Evolutionary conservation across 2,329 filamentous ascomycete species (phyloP), one percentile per base, ranked within the genome.

Genomic region (Diaporthe ilicicola): DNA sequence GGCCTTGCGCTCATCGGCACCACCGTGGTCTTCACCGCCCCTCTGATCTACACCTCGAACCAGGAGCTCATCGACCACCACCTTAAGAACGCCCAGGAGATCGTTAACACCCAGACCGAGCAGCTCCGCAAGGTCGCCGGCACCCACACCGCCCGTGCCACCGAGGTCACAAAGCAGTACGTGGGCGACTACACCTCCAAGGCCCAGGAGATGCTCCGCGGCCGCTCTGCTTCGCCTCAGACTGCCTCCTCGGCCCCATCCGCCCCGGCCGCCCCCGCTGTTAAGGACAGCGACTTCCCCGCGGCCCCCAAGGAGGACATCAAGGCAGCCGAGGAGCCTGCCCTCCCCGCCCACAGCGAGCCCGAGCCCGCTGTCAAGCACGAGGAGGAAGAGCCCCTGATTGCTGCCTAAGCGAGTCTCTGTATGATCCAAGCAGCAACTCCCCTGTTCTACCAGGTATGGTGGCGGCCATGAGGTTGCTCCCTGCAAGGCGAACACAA

Each of bases 51-150:
- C 82, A 86, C 85, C 75, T 85, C 85, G 76, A 93, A 93, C 86
- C 85, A 92, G 83, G 90, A 92, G 82, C 80, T 92, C 70, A 92
- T 93, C 76, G 91, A 93, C 77, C 80, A 85, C 74, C 87, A 92
- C 76, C 79, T 93, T 75, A 82, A 87, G 79, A 84, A 88, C 73
- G 88, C 85, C 67, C 85, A 86, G 51, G 84, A 90, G 39, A 78
- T 91, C 48, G 83, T 92, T 77, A 87, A 86, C 79, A 84, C 86
- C 73, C 91, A 92, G 83, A 90, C 90, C 64, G 82, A 85, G 73
- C 89, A 92, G 83, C 84, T 92, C 65, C 88, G 88, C 76, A 82
- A 83, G 70, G 84, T 90, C 70, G 90, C 90, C 50, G 87, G 85
- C 80, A 89, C 91, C 83, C 90, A 92, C 78, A 90, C 90, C 59